A percentile compares a stretch with the other conserved stretches of the same genome.
phyloP scores from a whole-genome alignment of 2,329 filamentous ascomycete species.

The Stachybotrys elegans region DNA sequence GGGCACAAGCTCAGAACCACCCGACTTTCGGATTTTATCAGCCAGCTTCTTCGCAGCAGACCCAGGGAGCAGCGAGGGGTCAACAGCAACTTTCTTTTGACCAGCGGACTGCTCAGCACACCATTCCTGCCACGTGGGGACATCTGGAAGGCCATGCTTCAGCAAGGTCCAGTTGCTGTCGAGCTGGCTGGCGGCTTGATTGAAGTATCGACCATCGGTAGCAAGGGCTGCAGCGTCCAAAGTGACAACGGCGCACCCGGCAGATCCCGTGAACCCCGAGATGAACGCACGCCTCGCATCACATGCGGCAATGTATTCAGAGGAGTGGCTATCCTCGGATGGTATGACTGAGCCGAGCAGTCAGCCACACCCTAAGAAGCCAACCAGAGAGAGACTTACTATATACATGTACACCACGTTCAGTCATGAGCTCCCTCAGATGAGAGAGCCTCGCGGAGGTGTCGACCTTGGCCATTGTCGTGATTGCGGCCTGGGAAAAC shows the following conservation, averaged over 20 bases:
- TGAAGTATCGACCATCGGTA: slow-evolving; percentile 97
- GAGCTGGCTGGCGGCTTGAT: slow-evolving; percentile 86
- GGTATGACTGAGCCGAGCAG: slow-evolving; percentile 65
- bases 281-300: slow-evolving; percentile 90
- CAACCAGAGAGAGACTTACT: slow-evolving; percentile 50
- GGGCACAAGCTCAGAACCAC: slow-evolving; percentile 70
- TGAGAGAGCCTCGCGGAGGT: slow-evolving; percentile 70
- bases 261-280: slow-evolving; percentile 90
- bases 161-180: slow-evolving; percentile 87
- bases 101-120: slow-evolving; percentile 77
- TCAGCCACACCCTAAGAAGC: slow-evolving; percentile 8
- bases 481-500: slow-evolving; percentile 11
- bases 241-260: slow-evolving; percentile 86
- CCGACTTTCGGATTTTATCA: slow-evolving; percentile 82
- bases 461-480: slow-evolving; percentile 50
- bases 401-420: slow-evolving; percentile 85
- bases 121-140: slow-evolving; percentile 98
- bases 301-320: slow-evolving; percentile 96
- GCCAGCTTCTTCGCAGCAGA: slow-evolving; percentile 61
- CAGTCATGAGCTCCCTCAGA: slow-evolving; percentile 81
- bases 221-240: slow-evolving; percentile 81
- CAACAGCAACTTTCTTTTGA: slow-evolving; percentile 85
- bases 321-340: slow-evolving; percentile 95
- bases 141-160: slow-evolving; percentile 89
- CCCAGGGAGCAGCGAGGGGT: slow-evolving; percentile 78